phyloP scores from a whole-genome alignment of 495 filamentous ascomycete species.

The Platismatia glauca region DNA sequence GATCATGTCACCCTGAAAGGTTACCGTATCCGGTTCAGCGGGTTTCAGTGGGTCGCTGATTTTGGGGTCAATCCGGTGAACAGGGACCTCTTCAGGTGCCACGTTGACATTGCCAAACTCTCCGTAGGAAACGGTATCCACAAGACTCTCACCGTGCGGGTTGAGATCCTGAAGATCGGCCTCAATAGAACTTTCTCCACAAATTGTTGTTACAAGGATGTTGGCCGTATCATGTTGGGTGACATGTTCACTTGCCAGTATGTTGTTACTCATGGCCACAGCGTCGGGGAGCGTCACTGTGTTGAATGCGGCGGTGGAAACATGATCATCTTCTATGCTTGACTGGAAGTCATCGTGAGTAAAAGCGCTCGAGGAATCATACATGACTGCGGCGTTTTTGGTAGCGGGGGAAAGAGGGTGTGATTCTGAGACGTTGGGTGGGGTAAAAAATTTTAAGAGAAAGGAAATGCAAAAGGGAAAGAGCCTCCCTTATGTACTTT shows the following conservation, averaged over 20 bases:
- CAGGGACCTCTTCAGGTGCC: background rate
- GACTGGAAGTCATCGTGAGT: background rate
- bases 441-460: background rate
- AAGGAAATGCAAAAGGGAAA: background rate
- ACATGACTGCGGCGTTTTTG: background rate
- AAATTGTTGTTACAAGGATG: background rate
- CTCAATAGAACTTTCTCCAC: background rate
- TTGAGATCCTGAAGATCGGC: background rate
- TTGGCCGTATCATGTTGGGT: background rate
- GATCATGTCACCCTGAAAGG: background rate
- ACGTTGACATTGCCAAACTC: background rate
- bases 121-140: background rate
- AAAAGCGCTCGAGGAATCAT: background rate
- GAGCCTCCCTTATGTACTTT: background rate
- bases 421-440: background rate
- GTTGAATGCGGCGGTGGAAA: background rate
- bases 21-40: background rate
- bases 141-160: background rate
- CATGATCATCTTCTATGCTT: background rate
- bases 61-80: background rate
- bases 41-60: background rate
- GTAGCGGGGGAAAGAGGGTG: background rate
- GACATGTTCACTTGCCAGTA: background rate
- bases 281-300: background rate
- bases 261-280: background rate